phyloP scores from a whole-genome alignment of 176 grass and related monocot species.

The Neostapfia colusana region DNA sequence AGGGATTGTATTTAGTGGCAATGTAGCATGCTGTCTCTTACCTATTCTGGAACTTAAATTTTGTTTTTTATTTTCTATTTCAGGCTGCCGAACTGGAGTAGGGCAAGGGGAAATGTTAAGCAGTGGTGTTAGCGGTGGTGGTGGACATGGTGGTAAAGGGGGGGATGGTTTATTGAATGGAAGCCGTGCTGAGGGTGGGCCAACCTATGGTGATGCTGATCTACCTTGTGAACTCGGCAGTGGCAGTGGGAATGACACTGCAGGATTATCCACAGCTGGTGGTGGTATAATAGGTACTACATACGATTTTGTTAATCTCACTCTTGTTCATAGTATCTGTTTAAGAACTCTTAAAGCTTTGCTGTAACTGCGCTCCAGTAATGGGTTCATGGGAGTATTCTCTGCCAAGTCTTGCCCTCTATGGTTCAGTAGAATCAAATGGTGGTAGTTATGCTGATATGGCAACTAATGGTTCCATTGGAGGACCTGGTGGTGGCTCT shows the following conservation, averaged over 20 bases:
- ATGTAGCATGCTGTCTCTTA: neutral
- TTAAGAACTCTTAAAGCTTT: constrained; percentile 24
- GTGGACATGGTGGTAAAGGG: constrained; percentile 94
- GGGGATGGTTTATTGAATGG: constrained; percentile 55
- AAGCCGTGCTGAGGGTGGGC: constrained; percentile 58
- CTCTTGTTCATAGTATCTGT: constrained; percentile 2
- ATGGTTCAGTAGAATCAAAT: constrained; percentile 88
- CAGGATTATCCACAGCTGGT: constrained; percentile 71
- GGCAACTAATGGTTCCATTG: constrained; percentile 47
- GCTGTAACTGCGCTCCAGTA: constrained; percentile 54
- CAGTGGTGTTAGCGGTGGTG: constrained; percentile 73
- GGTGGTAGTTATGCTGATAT: constrained; percentile 58
- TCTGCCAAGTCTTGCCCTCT: constrained; percentile 59
- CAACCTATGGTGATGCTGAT: constrained; percentile 72
- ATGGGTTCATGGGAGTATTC: constrained; percentile 96
- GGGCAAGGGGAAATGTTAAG: constrained; percentile 67
- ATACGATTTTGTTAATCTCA: constrained; percentile 17
- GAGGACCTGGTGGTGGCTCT: constrained; percentile 87
- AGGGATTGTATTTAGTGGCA: neutral
- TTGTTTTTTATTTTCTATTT: constrained; percentile 27
- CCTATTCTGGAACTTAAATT: constrained; percentile 13
- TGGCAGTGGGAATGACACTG: constrained; percentile 86
- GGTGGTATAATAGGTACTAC: constrained; percentile 92
- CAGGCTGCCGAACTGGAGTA: constrained; percentile 89
- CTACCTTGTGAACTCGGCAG: constrained; percentile 98